Evolutionary conservation across 1,139 yeast species (phyloP), one percentile per base, ranked within the genome.

Genomic region (Pneumocystis sp.): DNA sequence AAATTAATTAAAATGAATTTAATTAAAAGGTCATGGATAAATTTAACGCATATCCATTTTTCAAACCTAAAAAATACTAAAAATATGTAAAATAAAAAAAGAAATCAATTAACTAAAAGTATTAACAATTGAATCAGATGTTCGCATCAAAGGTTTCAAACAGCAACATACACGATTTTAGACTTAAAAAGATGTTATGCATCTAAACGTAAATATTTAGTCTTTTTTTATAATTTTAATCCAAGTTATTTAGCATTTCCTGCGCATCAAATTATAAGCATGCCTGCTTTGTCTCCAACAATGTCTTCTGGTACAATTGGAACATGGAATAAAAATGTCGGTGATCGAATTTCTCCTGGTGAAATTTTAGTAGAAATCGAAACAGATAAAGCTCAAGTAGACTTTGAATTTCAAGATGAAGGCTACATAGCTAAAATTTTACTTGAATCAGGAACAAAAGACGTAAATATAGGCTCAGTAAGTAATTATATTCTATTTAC

Each of bases 271-370:
- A 34, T 63, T 5, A 35, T 66, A 37, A 42, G 42, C 66, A 93
- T 93, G 97, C 98, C 98, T 3, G 97, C 98, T 37, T 89, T 93
- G 97, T 90, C 97, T 7, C 98, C 98, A 59, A 93, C 98, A 29
- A 93, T 93, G 98, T 89, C 93, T 39, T 90, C 86, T 74, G 98
- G 98, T 62, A 96, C 96, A n/a, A 83, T 93, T 71, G 89, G 89
- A n/a, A 81, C 84, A 66, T 93, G 98, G 98, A 89, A 89, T 75
- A 81, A 85, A 73, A 85, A 89, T 74, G 85, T 85, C 63, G 97
- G 96, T 63, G 95, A 89, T 17, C 68, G 79, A 7, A 91, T 86
- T 76, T 74, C 78, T 61, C 83, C 96, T 4, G 98, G 98, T 39
- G 97, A 93, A 73, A 85, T 95, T 66, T 83, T 93, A 72, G 97